These are phyloP conservation scores for Dactylellina leptospora DNA, from an alignment of 2,329 filamentous ascomycete species.

Conservation along the genomic window DNA sequence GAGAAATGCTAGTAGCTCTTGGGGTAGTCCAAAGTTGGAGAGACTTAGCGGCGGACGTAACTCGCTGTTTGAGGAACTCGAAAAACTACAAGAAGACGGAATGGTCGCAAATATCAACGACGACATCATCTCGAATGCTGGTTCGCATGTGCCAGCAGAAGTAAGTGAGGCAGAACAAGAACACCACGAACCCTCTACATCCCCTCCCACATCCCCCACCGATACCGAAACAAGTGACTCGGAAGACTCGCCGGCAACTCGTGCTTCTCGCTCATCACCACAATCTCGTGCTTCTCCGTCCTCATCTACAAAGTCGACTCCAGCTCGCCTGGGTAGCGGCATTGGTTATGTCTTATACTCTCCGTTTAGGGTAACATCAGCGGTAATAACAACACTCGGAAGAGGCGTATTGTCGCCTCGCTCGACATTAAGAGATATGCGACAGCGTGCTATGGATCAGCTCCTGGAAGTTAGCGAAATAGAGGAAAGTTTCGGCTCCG, in stretches of 20 bases:
- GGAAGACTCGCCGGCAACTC: slow-evolving; percentile 40
- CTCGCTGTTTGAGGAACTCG: slow-evolving; percentile 47
- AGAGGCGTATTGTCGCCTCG: slow-evolving; percentile 44
- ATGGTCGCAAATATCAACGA: slow-evolving; percentile 40
- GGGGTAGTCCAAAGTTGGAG: slow-evolving; percentile 42
- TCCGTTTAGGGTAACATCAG: slow-evolving; percentile 41
- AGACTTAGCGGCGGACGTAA: slow-evolving; percentile 37
- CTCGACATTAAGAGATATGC: slow-evolving; percentile 39
- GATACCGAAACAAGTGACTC: slow-evolving; percentile 53
- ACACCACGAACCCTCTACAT: slow-evolving; percentile 9
- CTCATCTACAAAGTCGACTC: slow-evolving; percentile 23
- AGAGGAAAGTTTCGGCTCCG: slow-evolving; percentile 47
- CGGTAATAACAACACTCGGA: slow-evolving; percentile 40
- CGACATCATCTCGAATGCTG: slow-evolving; percentile 35
- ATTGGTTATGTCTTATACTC: slow-evolving; percentile 47
- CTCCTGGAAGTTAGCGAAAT: slow-evolving; percentile 44
- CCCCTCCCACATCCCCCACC: slow-evolving; percentile 38
- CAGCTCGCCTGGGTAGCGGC: slow-evolving; percentile 24
- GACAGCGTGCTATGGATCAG: slow-evolving; percentile 50
- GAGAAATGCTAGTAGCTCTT: slow-evolving; percentile 44
- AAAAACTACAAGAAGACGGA: slow-evolving; percentile 45
- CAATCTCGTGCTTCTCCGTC: slow-evolving; percentile 12
- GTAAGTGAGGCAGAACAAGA: slow-evolving; percentile 43
- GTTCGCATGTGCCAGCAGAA: slow-evolving; percentile 34
- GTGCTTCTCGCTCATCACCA: slow-evolving; percentile 10